Conservation (phyloP, 352 stramenopile species). For the Phytophthora brassicae region DNA sequence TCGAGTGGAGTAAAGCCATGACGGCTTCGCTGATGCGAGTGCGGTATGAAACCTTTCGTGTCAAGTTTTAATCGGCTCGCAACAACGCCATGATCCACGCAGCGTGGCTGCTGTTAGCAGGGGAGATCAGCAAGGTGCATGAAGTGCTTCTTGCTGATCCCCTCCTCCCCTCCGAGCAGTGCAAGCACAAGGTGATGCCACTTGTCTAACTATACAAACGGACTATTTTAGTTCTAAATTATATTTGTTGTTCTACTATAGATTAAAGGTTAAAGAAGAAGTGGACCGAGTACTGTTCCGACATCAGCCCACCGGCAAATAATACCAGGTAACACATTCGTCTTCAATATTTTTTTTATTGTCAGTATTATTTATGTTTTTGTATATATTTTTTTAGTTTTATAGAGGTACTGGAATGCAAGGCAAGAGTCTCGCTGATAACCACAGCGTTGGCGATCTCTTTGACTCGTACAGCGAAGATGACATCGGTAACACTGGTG, state of each 20-base stretch:
- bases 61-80: not conserved
- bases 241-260: not conserved
- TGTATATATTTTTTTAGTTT: not conserved
- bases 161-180: not conserved
- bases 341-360: not conserved
- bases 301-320: not conserved
- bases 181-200: not conserved
- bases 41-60: not conserved
- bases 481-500: not conserved
- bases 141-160: not conserved
- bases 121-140: not conserved
- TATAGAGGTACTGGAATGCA: not conserved
- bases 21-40: not conserved
- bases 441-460: not conserved
- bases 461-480: not conserved
- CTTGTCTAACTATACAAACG: not conserved
- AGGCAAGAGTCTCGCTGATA: not conserved
- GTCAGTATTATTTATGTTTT: not conserved
- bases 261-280: not conserved
- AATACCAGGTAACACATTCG: not conserved
- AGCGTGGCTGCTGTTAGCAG: not conserved
- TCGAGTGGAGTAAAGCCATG: not conserved
- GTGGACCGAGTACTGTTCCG: not conserved
- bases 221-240: not conserved
- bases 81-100: not conserved